A percentile compares a stretch with the other conserved stretches of the same genome.
Conservation (phyloP, 169 alveolate genomes). For the Eimeria praecox region DNA sequence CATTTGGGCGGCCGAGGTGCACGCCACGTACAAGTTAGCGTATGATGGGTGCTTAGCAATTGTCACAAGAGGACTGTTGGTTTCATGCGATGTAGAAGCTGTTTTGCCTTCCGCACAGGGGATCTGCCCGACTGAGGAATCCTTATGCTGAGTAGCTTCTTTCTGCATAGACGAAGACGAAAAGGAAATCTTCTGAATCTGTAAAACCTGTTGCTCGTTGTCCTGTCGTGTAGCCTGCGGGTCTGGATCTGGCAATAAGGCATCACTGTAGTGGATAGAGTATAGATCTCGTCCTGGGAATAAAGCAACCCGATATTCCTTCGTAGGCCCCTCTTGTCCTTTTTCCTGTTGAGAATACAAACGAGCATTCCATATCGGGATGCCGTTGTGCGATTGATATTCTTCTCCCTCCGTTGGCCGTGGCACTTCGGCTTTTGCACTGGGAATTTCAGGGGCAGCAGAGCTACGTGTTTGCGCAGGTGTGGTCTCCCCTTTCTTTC, state of each 20-base stretch:
- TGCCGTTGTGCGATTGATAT: not conserved
- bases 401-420: not conserved
- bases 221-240: not conserved
- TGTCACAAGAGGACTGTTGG: not conserved
- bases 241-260: not conserved
- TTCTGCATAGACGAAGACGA: not conserved
- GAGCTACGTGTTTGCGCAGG: no score
- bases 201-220: not conserved
- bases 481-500: no score
- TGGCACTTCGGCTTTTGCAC: not conserved
- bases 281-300: not conserved
- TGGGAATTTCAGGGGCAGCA: not conserved
- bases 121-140: not conserved
- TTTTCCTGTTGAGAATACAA: not conserved
- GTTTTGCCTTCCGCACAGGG: not conserved
- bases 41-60: constrained; percentile 17
- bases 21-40: not conserved
- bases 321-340: not conserved
- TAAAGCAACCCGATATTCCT: not conserved
- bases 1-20: constrained; percentile 13
- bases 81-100: not conserved
- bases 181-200: not conserved
- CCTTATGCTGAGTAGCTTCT: not conserved
- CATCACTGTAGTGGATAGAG: not conserved
- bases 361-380: not conserved